Evolutionary conservation across 2,329 filamentous ascomycete genomes (phyloP).

Genomic region (Plenodomus tracheiphilus): DNA sequence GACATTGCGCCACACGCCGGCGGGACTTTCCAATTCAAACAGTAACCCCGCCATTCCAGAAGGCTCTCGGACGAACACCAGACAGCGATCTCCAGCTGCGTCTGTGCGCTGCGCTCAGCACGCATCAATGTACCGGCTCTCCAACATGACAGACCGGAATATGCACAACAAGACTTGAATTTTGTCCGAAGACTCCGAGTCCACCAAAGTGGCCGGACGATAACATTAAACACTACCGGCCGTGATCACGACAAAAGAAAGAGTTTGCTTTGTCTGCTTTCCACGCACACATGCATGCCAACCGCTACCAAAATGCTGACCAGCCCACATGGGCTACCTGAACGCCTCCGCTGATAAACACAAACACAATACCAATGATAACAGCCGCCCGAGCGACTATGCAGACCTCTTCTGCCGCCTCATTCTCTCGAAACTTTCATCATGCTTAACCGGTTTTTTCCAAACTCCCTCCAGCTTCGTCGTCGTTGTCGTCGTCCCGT

Average conservation of each 20-base stretch:
- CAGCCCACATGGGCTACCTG: conserved; percentile 2
- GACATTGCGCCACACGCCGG: not conserved
- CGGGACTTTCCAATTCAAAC: not conserved
- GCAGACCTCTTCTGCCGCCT: no score
- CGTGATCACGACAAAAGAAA: conserved; percentile 17
- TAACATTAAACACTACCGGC: not conserved
- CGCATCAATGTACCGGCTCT: not conserved
- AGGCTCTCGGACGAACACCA: not conserved
- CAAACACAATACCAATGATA: conserved; percentile 5
- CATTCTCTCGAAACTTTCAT: not conserved
- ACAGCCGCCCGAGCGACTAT: conserved; percentile 3
- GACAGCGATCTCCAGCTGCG: not conserved
- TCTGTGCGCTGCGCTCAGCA: not conserved
- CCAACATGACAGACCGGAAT: not conserved
- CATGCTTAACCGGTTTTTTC: not conserved
- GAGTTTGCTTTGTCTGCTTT: no score
- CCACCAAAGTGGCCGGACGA: not conserved
- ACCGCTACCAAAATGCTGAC: not conserved
- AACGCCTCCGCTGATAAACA: conserved; percentile 25
- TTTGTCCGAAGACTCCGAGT: not conserved
- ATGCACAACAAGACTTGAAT: not conserved
- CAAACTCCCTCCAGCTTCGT: conserved; percentile 22
- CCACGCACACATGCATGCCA: not conserved
- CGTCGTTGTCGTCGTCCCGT: conserved; percentile 19
- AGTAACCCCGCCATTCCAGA: not conserved